These are phyloP conservation scores for Russula foetens DNA, from an alignment of 768 basidiomycete species.

Conservation along the genomic window DNA sequence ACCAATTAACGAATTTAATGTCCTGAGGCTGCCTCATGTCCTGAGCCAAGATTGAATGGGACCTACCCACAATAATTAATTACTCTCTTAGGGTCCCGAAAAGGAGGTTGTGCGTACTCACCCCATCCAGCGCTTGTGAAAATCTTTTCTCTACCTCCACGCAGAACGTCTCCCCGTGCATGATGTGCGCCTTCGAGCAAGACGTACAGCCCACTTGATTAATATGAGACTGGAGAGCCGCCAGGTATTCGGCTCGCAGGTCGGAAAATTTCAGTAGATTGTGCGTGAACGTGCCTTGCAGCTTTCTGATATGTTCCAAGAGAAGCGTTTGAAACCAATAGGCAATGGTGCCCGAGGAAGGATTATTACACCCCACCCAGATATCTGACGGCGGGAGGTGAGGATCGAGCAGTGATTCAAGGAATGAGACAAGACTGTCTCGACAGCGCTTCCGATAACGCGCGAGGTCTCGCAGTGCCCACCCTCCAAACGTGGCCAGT, in stretches of 20 bases:
- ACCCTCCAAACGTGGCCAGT: neutral
- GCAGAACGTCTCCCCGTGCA: slow-evolving; percentile 1
- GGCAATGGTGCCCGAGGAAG: neutral
- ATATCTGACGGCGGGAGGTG: slow-evolving; percentile 1
- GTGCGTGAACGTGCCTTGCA: neutral
- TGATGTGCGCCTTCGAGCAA: slow-evolving; percentile 3
- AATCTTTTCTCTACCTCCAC: neutral
- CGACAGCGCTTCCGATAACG: slow-evolving; percentile 7
- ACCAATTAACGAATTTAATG: no score
- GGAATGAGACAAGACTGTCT: neutral
- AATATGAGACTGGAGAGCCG: neutral
- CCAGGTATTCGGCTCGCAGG: neutral
- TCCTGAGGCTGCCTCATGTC: no score
- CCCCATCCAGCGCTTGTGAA: neutral
- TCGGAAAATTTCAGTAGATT: neutral
- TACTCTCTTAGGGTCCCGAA: neutral
- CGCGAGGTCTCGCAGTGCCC: neutral
- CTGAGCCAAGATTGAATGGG: neutral
- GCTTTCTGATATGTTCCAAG: neutral
- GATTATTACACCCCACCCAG: slow-evolving; percentile 2
- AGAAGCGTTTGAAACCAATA: neutral
- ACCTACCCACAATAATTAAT: neutral
- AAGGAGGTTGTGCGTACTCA: neutral
- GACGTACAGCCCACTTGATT: neutral
- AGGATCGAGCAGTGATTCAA: slow-evolving; percentile 1